Evolutionary conservation across 2,329 filamentous ascomycete genomes (phyloP), one percentile per base, ranked within the genome.

Genomic region (Fusarium lyarnte): DNA sequence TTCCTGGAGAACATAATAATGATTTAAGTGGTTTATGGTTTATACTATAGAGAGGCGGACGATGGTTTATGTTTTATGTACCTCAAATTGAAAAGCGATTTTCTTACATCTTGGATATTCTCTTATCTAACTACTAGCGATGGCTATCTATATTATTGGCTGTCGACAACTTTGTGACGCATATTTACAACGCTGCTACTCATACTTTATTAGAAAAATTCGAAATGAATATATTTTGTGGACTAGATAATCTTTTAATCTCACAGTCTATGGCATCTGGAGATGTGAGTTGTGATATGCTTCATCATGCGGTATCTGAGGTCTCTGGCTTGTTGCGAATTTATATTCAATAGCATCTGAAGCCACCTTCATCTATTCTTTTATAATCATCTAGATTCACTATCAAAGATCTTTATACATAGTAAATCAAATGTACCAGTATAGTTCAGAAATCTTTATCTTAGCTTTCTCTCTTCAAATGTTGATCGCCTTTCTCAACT

Each of bases 1-100:
- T 63, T 75, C 57, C 60, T 63, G 57, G 65, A 63, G 66, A 77
- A 76, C 53, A 54, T 75, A 47, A 57, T 75, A 74, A 75, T 76
- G 65, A 43, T 63, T 51, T 62, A 73, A 70, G 73, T 64, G 72
- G 58, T 63, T 58, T 51, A 43, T 61, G 72, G 58, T 67, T 54
- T 51, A 51, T 47, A 66, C 52, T 70, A 73, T 73, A 73, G 70
- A 73, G 53, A 43, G 65, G 43, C n/a, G 53, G 53, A 55, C 25
- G 33, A 35, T 38, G 41, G 43, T 52, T 59, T 73, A 43, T 61
- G 53, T 60, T 54, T 73, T 59, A 69, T 64, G 51, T 67, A 63
- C 23, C 25, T 71, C 47, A 60, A 73, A 73, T 73, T 71, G 66
- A 67, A 75, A 74, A 75, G 59, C 64, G 60, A 71, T 73, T 68